Evolutionary conservation across 768 basidiomycete genomes (phyloP).

Genomic region (Hericium alpestre): DNA sequence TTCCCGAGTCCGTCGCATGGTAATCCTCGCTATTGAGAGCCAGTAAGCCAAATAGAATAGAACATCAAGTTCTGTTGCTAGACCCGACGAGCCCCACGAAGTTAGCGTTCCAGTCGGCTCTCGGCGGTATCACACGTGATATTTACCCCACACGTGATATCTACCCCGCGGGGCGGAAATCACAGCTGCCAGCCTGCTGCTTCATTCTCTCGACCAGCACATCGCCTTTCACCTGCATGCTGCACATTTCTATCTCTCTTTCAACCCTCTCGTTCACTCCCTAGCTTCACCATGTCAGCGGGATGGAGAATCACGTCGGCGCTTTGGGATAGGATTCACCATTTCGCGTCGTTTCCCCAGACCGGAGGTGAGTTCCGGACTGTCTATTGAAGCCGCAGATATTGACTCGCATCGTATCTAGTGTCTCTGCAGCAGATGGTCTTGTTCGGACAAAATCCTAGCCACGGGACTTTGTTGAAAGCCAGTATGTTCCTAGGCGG

Average conservation of each 20-base stretch:
- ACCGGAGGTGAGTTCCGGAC: conserved; percentile 57
- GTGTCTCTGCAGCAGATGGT: conserved; percentile 98
- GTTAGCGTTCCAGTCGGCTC: too few relatives aligned
- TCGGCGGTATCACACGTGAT: too few relatives aligned
- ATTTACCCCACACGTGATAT: too few relatives aligned
- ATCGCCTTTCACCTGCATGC: not conserved
- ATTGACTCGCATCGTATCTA: conserved; percentile 18
- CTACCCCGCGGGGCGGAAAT: too few relatives aligned
- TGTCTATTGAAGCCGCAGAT: not conserved
- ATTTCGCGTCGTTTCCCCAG: conserved; percentile 87
- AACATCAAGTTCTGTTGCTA: too few relatives aligned
- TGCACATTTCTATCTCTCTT: too few relatives aligned
- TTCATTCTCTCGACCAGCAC: not conserved
- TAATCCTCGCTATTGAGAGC: too few relatives aligned
- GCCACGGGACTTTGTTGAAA: conserved; percentile 86
- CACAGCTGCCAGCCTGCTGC: too few relatives aligned
- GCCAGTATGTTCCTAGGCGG: conserved; percentile 84
- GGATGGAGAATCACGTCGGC: conserved; percentile 63
- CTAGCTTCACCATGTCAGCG: conserved; percentile 22
- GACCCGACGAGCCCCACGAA: too few relatives aligned
- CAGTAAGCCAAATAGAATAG: too few relatives aligned
- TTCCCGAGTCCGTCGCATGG: too few relatives aligned
- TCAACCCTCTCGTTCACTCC: not conserved
- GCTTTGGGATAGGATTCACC: conserved; percentile 85
- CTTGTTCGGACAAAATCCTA: conserved; percentile 90